These are phyloP conservation scores for Tylopilus felleus DNA, from an alignment of 768 basidiomycete species.

Conservation along the genomic window DNA sequence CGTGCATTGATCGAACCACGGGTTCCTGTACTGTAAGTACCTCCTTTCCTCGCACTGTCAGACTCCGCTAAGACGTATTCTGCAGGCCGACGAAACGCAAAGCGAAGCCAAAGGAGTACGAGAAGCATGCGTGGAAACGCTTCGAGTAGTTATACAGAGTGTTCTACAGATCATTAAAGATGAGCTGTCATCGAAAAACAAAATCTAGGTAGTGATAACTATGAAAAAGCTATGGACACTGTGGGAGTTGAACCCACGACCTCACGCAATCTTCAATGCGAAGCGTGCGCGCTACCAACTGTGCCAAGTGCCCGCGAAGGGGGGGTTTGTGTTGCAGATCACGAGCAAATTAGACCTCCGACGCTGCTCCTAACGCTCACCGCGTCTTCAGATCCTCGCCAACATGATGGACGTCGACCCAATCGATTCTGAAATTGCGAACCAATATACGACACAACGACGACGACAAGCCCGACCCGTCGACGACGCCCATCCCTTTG, in stretches of 20 bases:
- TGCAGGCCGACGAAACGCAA: constrained; percentile 32
- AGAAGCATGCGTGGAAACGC: constrained; percentile 77
- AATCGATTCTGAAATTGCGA: constrained; percentile 25
- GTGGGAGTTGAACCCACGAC: constrained; percentile 55
- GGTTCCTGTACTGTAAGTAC: constrained; percentile 59
- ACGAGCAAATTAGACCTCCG: not conserved
- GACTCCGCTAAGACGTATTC: not conserved
- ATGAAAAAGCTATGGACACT: constrained; percentile 25
- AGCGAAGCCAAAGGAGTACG: constrained; percentile 58
- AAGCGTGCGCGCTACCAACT: constrained; percentile 60
- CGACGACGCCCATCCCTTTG: constrained; percentile 82
- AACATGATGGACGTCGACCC: constrained; percentile 30
- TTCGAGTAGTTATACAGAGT: constrained; percentile 42
- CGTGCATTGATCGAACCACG: constrained; percentile 86
- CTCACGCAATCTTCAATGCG: constrained; percentile 48
- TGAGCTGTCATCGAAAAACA: too few species aligned
- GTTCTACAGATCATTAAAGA: not conserved
- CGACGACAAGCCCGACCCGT: constrained; percentile 42
- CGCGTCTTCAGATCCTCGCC: not conserved
- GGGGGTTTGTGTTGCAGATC: accelerated
- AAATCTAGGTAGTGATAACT: too few species aligned
- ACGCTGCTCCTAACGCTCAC: constrained; percentile 2
- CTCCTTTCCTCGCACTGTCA: constrained; percentile 22
- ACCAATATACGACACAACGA: constrained; percentile 11
- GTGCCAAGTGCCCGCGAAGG: constrained; percentile 29